Evolutionary conservation across 2,329 filamentous ascomycete genomes (phyloP).

Genomic region (Cladobotryum mycophilum): DNA sequence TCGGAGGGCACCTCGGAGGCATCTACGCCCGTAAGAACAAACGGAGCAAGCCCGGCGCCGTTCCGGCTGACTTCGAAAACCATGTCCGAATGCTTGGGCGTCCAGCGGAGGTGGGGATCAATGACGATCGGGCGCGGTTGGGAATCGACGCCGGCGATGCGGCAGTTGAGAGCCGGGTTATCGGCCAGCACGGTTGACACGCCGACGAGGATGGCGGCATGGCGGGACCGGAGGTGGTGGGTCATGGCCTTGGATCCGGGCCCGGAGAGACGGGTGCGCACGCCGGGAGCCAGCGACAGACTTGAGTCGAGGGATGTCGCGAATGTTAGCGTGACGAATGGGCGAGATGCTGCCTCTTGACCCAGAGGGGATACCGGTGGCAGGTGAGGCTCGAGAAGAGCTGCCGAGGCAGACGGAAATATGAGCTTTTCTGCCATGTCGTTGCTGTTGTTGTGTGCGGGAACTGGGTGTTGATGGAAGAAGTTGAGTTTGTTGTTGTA

Average conservation of each 20-base stretch:
- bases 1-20: constrained; percentile 37
- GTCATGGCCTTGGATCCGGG: constrained; percentile 85
- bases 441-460: constrained; percentile 1
- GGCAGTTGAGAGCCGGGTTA: constrained; percentile 78
- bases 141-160: constrained; percentile 53
- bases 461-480: too few species aligned
- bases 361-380: constrained; percentile 15
- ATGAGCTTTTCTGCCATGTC: constrained; percentile 29
- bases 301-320: constrained; percentile 83
- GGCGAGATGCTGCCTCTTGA: constrained; percentile 17
- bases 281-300: constrained; percentile 68
- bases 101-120: constrained; percentile 73
- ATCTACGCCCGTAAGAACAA: constrained; percentile 52
- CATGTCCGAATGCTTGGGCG: constrained; percentile 51
- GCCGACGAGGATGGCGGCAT: constrained; percentile 81
- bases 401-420: constrained; percentile 26
- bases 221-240: constrained; percentile 75
- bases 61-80: constrained; percentile 59
- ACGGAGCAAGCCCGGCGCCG: constrained; percentile 66
- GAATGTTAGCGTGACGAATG: constrained; percentile 76
- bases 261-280: constrained; percentile 79
- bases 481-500: too few species aligned
- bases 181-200: constrained; percentile 80
- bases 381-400: constrained; percentile 28
- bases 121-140: constrained; percentile 80